Percentiles rank a stretch among this genome's conserved stretches.
Conservation (phyloP, 2,329 filamentous ascomycete genomes). For the Huntiella abstrusa region DNA sequence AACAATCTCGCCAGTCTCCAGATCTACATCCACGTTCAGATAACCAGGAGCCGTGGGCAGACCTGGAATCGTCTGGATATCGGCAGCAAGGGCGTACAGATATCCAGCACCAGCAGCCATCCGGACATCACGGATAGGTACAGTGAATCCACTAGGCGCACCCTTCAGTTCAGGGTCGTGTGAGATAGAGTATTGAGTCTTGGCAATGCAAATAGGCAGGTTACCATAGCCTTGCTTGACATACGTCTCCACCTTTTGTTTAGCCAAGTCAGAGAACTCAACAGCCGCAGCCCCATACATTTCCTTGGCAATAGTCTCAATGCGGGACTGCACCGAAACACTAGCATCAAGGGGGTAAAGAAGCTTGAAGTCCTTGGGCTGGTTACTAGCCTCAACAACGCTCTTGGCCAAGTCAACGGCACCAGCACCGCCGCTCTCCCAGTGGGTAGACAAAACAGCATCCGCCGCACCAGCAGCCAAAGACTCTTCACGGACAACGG, state of each 20-base stretch:
- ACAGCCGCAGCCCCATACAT: conserved; percentile 90
- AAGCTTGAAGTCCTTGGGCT: conserved; percentile 73
- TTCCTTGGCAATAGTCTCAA: conserved; percentile 72
- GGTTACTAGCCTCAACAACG: conserved; percentile 64
- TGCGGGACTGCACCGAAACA: conserved; percentile 66
- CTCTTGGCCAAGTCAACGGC: conserved; percentile 76
- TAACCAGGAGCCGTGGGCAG: conserved; percentile 90
- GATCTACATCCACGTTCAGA: conserved; percentile 74
- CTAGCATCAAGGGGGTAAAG: conserved; percentile 52
- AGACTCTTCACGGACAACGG: conserved; percentile 75
- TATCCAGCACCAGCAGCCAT: conserved; percentile 91
- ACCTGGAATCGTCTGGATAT: conserved; percentile 96
- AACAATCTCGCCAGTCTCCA: conserved; percentile 68
- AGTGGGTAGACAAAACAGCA: conserved; percentile 87
- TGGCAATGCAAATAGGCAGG: conserved; percentile 88
- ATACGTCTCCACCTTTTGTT: conserved; percentile 93
- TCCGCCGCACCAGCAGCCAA: conserved; percentile 84
- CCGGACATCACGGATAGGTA: conserved; percentile 84
- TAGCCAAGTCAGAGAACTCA: conserved; percentile 82
- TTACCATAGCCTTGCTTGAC: conserved; percentile 81
- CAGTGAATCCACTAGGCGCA: conserved; percentile 80
- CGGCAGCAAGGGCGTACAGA: conserved; percentile 80
- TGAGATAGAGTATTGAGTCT: conserved; percentile 93
- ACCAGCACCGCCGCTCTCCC: conserved; percentile 83
- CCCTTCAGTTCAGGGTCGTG: conserved; percentile 91